A percentile compares a stretch with the other conserved stretches of the same genome.
These are phyloP conservation scores for Talaromyces borbonicus DNA, from an alignment of 495 filamentous ascomycete species.

Conservation along the genomic window DNA sequence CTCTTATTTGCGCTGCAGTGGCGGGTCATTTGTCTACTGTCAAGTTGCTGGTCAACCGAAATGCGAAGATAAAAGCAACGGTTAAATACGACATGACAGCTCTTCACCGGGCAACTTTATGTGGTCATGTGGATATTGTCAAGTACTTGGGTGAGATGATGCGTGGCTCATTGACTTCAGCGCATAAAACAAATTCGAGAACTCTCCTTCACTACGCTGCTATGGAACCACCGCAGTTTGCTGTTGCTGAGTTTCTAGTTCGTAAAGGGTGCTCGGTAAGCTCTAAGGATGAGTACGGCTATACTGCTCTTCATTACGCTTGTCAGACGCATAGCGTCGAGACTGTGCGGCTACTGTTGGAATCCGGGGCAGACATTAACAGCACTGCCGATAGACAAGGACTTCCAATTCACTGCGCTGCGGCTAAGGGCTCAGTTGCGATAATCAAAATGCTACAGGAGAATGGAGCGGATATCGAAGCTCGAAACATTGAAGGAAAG, in stretches of 20 bases:
- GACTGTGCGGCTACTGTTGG: constrained; percentile 29
- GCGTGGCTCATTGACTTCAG: constrained; percentile 17
- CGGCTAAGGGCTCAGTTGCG: constrained; percentile 19
- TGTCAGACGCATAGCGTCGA: constrained; percentile 25
- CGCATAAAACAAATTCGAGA: constrained; percentile 23
- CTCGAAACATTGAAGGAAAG: constrained; percentile 28
- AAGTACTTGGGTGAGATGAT: constrained; percentile 21
- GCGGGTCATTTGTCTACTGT: constrained; percentile 20
- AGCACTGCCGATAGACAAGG: constrained; percentile 18
- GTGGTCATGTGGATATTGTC: constrained; percentile 33
- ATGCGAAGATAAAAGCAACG: constrained; percentile 19
- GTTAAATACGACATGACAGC: constrained; percentile 35
- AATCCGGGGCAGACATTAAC: constrained; percentile 30
- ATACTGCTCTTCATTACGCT: constrained; percentile 37
- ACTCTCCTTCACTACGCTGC: constrained; percentile 35
- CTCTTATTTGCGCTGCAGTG: constrained; percentile 34
- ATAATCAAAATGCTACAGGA: constrained; percentile 29
- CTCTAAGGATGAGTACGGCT: constrained; percentile 19
- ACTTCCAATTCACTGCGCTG: constrained; percentile 33
- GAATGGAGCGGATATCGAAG: constrained; percentile 27
- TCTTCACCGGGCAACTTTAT: constrained; percentile 35
- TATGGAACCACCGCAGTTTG: constrained; percentile 29
- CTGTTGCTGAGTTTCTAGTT: constrained; percentile 29
- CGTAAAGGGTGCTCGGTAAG: constrained; percentile 20
- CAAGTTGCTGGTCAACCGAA: constrained; percentile 26